phyloP scores from a whole-genome alignment of 495 filamentous ascomycete species.

The Aspergillus carlsbadensis region DNA sequence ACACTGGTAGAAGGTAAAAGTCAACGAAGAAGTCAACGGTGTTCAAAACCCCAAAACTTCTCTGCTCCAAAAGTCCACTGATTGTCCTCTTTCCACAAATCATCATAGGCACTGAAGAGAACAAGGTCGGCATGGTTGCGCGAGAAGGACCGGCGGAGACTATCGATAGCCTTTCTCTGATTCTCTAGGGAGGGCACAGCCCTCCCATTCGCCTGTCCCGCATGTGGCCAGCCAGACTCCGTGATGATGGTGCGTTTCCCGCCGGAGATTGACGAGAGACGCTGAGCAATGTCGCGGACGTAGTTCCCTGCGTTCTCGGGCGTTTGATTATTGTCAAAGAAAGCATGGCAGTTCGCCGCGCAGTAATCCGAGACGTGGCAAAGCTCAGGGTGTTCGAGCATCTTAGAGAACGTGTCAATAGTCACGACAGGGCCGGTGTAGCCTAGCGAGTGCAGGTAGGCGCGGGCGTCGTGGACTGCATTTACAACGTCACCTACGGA shows the following conservation, averaged over 20 bases:
- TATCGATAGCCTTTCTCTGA: constrained; percentile 61
- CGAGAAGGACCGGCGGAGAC: constrained; percentile 55
- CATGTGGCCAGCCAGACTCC: constrained; percentile 82
- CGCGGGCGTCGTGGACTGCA: constrained; percentile 57
- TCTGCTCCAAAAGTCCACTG: constrained; percentile 64
- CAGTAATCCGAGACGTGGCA: constrained; percentile 75
- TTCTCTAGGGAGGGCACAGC: constrained; percentile 64
- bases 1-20: background rate
- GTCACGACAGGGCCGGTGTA: constrained; percentile 75
- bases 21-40: constrained; percentile 15
- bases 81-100: constrained; percentile 73
- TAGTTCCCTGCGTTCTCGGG: constrained; percentile 64
- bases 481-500: constrained; percentile 48
- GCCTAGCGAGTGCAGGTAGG: constrained; percentile 55
- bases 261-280: constrained; percentile 48
- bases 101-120: constrained; percentile 75
- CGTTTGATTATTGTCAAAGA: constrained; percentile 65
- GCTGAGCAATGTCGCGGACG: constrained; percentile 49
- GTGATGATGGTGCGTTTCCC: constrained; percentile 62
- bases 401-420: constrained; percentile 72
- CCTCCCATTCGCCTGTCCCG: constrained; percentile 58
- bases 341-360: constrained; percentile 80
- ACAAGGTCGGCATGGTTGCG: constrained; percentile 50
- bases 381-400: constrained; percentile 63
- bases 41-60: constrained; percentile 66